A percentile compares a stretch with the other conserved stretches of the same genome.
phyloP scores from a whole-genome alignment of 805 yeast species.

The Maudiozyma serrabonitensis region DNA sequence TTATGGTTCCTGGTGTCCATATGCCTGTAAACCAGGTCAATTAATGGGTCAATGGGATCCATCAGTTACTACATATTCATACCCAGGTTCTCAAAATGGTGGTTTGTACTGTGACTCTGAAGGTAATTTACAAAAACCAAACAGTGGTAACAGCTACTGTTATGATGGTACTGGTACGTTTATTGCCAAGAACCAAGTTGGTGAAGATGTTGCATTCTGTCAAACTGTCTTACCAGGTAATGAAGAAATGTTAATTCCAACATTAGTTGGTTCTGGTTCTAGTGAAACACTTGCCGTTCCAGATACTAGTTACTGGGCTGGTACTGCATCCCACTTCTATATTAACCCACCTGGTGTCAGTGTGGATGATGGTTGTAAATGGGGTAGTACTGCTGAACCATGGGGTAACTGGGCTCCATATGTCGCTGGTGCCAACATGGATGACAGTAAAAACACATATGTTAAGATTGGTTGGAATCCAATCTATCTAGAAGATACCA shows the following conservation, averaged over 20 bases:
- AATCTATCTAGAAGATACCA: slow-evolving; percentile 46
- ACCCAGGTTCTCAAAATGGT: slow-evolving; percentile 74
- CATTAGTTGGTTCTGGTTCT: slow-evolving; percentile 40
- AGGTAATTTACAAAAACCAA: slow-evolving; percentile 59
- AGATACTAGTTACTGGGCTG: slow-evolving; percentile 73
- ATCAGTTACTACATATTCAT: slow-evolving; percentile 55
- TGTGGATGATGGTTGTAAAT: slow-evolving; percentile 64
- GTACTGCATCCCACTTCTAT: slow-evolving; percentile 80
- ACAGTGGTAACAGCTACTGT: slow-evolving; percentile 51
- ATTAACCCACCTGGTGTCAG: slow-evolving; percentile 77
- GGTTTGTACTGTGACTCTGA: slow-evolving; percentile 68
- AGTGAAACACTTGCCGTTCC: slow-evolving; percentile 69
- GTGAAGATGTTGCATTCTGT: slow-evolving; percentile 68
- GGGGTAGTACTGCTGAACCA: slow-evolving; percentile 67
- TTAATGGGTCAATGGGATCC: slow-evolving; percentile 88
- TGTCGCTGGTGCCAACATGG: slow-evolving; percentile 86
- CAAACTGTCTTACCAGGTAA: slow-evolving; percentile 92
- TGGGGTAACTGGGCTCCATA: slow-evolving; percentile 90
- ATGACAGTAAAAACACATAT: slow-evolving; percentile 55
- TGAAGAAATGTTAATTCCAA: slow-evolving; percentile 90
- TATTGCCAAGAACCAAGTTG: slow-evolving; percentile 47
- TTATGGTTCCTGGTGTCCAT: slow-evolving; percentile 79
- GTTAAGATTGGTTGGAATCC: slow-evolving; percentile 92
- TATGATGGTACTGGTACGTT: slow-evolving; percentile 71
- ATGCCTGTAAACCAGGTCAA: slow-evolving; percentile 85